phyloP scores from a whole-genome alignment of 306 rosid species.

The Fragaria vesca region DNA sequence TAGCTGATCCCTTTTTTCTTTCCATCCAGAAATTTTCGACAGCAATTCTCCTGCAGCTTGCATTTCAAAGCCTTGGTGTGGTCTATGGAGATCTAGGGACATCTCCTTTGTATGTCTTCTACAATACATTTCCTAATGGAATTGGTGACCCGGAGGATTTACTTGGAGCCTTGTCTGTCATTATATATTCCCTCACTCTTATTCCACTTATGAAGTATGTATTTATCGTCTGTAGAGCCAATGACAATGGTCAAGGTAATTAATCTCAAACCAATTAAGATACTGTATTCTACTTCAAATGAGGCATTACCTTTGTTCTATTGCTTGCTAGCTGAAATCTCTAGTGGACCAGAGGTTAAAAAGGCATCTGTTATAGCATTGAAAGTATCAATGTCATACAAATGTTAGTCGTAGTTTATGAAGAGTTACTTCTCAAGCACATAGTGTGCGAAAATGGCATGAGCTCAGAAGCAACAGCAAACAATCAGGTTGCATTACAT shows the following conservation, averaged over 20 bases:
- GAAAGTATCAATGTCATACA: background rate
- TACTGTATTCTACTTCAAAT: background rate
- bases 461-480: background rate
- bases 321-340: background rate
- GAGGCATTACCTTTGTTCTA: background rate
- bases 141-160: constrained; percentile 73
- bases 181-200: constrained; percentile 93
- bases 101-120: constrained; percentile 89
- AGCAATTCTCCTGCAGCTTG: constrained; percentile 75
- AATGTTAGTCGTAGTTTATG: background rate
- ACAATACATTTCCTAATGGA: constrained; percentile 77
- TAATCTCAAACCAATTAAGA: background rate
- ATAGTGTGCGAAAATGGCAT: background rate
- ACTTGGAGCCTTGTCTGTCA: constrained; percentile 88
- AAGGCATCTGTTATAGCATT: background rate
- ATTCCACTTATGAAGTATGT: constrained; percentile 91
- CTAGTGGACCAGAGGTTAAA: background rate
- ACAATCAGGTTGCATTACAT: background rate
- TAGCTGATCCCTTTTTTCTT: constrained; percentile 30
- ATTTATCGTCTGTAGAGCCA: constrained; percentile 78
- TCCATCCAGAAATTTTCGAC: constrained; percentile 72
- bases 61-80: constrained; percentile 94
- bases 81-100: constrained; percentile 96
- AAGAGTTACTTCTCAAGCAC: background rate
- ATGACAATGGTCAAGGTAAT: constrained; percentile 99